Conservation (phyloP, 495 filamentous ascomycete genomes). For the Daldinia concentrica region DNA sequence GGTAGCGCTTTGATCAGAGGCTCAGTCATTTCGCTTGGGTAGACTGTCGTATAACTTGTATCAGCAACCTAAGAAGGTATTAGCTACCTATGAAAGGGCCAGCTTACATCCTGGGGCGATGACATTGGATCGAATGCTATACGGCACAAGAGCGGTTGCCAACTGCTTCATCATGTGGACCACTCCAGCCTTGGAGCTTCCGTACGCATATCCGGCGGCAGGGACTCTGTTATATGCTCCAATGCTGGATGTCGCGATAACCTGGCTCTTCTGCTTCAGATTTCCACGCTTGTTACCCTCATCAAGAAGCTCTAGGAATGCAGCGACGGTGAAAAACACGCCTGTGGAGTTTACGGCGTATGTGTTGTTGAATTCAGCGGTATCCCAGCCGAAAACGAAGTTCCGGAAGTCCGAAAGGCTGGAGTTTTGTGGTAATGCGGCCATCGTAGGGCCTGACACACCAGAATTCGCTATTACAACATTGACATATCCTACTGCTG, state of each 20-base stretch:
- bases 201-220: slow-evolving; percentile 61
- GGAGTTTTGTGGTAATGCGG: slow-evolving; percentile 45
- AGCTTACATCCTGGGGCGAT: slow-evolving; percentile 65
- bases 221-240: slow-evolving; percentile 58
- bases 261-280: slow-evolving; percentile 60
- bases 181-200: slow-evolving; percentile 61
- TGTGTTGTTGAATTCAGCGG: slow-evolving; percentile 59
- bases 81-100: background rate
- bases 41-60: slow-evolving; percentile 47
- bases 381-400: slow-evolving; percentile 53
- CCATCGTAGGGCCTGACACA: slow-evolving; percentile 55
- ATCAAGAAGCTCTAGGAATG: slow-evolving; percentile 66
- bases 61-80: slow-evolving; percentile 1
- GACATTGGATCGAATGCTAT: slow-evolving; percentile 63
- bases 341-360: slow-evolving; percentile 61
- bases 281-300: slow-evolving; percentile 62
- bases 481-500: slow-evolving; percentile 63
- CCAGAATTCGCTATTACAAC: slow-evolving; percentile 69
- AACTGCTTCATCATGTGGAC: slow-evolving; percentile 67
- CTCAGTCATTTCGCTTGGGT: slow-evolving; percentile 62
- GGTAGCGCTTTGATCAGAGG: slow-evolving; percentile 17
- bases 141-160: slow-evolving; percentile 57
- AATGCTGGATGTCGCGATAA: slow-evolving; percentile 64
- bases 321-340: slow-evolving; percentile 62
- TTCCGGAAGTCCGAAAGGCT: slow-evolving; percentile 55